These are phyloP conservation scores for Irpex lacteus DNA, from an alignment of 1,284 basidiomycete species.

Conservation along the genomic window DNA sequence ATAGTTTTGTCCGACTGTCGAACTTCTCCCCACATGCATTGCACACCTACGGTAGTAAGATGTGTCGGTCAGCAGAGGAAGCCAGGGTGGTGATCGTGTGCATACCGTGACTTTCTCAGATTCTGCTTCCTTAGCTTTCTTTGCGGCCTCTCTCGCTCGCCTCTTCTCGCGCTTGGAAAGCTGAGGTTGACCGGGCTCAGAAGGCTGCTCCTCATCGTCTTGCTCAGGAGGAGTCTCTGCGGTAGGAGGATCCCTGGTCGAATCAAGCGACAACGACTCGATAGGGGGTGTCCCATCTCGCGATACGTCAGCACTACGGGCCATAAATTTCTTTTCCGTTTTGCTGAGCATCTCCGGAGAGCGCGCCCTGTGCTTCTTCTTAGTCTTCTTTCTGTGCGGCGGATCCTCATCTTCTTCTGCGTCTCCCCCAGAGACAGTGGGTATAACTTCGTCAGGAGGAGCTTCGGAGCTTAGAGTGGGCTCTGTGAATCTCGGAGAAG, in stretches of 20 bases:
- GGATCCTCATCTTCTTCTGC: conserved; percentile 11
- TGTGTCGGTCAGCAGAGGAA: not conserved
- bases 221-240: not conserved
- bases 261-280: not conserved
- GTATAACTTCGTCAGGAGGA: conserved; percentile 9
- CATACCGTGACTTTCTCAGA: conserved; percentile 17
- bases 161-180: conserved; percentile 82
- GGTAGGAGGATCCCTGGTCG: not conserved
- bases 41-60: conserved; percentile 46
- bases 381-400: conserved; percentile 19
- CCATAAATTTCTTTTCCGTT: conserved; percentile 20
- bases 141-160: conserved; percentile 74
- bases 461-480: not conserved
- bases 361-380: conserved; percentile 18
- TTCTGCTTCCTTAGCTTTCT: conserved; percentile 48
- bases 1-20: conserved; percentile 75
- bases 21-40: conserved; percentile 73
- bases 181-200: conserved; percentile 28
- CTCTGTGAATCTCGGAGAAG: not conserved
- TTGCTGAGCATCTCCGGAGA: conserved; percentile 22
- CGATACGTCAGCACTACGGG: not conserved
- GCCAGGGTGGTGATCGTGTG: not conserved
- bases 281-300: not conserved
- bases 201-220: not conserved
- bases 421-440: conserved; percentile 15